A percentile compares a stretch with the other conserved stretches of the same genome.
Conservation (phyloP, 2,329 filamentous ascomycete genomes). For the Acrodontium crateriforme region DNA sequence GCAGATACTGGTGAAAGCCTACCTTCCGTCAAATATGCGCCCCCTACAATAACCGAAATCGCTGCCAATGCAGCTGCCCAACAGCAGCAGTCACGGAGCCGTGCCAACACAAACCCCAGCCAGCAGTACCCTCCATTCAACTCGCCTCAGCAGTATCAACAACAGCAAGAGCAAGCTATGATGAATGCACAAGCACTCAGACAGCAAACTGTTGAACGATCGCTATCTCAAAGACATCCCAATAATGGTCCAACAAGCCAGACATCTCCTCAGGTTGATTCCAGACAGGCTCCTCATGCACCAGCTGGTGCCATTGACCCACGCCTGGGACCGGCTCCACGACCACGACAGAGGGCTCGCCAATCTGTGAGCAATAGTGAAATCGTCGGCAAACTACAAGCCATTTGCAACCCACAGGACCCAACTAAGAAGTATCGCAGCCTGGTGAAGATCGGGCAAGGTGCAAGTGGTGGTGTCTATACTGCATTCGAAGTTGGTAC, state of each 20-base stretch:
- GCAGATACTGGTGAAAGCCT: conserved; percentile 24
- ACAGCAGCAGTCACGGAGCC: conserved; percentile 25
- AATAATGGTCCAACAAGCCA: conserved; percentile 36
- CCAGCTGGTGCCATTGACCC: conserved; percentile 33
- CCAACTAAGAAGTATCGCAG: conserved; percentile 76
- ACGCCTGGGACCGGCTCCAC: conserved; percentile 42
- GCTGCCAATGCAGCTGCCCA: conserved; percentile 14
- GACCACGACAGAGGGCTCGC: conserved; percentile 63
- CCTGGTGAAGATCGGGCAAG: conserved; percentile 91
- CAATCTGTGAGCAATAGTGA: conserved; percentile 60
- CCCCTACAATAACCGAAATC: conserved; percentile 26
- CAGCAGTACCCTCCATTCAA: conserved; percentile 25
- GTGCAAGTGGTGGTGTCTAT: conserved; percentile 89
- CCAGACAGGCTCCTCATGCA: conserved; percentile 26
- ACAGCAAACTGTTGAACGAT: conserved; percentile 48
- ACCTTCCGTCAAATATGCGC: conserved; percentile 28
- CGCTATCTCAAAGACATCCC: conserved; percentile 53
- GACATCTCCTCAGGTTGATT: conserved; percentile 18
- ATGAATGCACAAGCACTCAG: conserved; percentile 62
- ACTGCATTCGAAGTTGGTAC: conserved; percentile 75
- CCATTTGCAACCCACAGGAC: conserved; percentile 82
- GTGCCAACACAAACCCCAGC: conserved; percentile 31
- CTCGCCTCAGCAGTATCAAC: conserved; percentile 36
- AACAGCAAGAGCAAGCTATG: conserved; percentile 79
- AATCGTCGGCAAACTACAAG: conserved; percentile 67